Evolutionary conservation across 345 rosid species (phyloP).

Genomic region (Eutrema heterophyllum): DNA sequence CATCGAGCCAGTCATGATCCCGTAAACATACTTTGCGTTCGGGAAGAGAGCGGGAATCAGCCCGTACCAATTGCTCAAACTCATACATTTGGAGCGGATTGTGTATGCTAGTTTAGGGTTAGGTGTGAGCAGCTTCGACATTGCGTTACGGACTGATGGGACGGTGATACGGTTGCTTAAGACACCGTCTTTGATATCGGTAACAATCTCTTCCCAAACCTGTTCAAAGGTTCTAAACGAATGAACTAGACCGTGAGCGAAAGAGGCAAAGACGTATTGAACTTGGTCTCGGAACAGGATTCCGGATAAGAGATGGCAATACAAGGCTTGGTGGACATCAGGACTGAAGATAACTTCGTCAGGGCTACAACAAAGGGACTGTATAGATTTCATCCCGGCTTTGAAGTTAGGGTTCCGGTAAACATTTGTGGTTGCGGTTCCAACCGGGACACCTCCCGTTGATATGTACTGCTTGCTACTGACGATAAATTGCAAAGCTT

Average conservation of each 20-base stretch:
- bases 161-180: constrained; percentile 50
- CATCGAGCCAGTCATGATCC: constrained; percentile 99
- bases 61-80: constrained; percentile 85
- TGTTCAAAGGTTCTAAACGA: constrained; percentile 77
- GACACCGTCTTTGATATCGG: constrained; percentile 54
- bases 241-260: constrained; percentile 77
- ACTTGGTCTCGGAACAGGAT: constrained; percentile 66
- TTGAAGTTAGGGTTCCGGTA: constrained; percentile 57
- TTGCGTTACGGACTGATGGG: constrained; percentile 57
- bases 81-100: constrained; percentile 51
- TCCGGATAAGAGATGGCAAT: constrained; percentile 96
- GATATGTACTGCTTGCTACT: constrained; percentile 72
- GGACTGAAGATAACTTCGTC: constrained; percentile 91
- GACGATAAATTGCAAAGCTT: constrained; percentile 65
- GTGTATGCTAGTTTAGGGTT: constrained; percentile 63
- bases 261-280: constrained; percentile 64
- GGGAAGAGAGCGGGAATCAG: constrained; percentile 83
- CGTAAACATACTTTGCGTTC: constrained; percentile 82
- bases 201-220: constrained; percentile 78
- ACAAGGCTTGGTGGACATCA: constrained; percentile 78
- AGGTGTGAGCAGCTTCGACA: constrained; percentile 70
- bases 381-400: constrained; percentile 55
- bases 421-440: constrained; percentile 85
- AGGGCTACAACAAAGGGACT: constrained; percentile 73
- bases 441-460: constrained; percentile 67